phyloP scores from a whole-genome alignment of 345 rosid genomes.

The Leavenworthia alabamica region DNA sequence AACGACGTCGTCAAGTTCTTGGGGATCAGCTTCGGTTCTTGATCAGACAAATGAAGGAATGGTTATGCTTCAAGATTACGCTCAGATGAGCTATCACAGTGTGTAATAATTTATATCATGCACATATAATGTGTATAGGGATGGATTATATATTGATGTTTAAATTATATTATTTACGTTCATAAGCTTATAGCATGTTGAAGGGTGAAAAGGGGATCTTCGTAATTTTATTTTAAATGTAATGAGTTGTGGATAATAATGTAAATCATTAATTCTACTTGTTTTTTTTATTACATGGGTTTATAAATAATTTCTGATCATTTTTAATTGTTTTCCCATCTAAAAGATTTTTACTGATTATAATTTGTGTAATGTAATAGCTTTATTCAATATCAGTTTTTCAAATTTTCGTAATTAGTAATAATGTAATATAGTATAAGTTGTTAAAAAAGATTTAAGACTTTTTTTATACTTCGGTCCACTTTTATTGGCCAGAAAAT shows the following conservation, averaged over 20 bases:
- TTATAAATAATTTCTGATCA: background rate
- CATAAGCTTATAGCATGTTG: constrained; percentile 29
- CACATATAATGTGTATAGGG: constrained; percentile 12
- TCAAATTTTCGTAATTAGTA: background rate
- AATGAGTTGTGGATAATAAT: constrained; percentile 57
- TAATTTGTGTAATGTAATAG: background rate
- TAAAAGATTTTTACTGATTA: background rate
- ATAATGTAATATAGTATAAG: background rate
- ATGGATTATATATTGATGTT: constrained; percentile 19
- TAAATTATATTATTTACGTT: constrained; percentile 11
- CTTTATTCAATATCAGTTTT: background rate
- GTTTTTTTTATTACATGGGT: constrained; percentile 1
- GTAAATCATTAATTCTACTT: constrained; percentile 29
- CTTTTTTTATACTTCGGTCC: background rate
- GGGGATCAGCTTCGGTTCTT: constrained; percentile 52
- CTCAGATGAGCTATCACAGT: constrained; percentile 46
- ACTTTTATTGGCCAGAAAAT: background rate
- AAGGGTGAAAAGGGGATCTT: background rate
- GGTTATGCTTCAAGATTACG: constrained; percentile 53
- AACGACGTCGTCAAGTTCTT: constrained; percentile 51
- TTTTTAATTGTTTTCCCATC: background rate
- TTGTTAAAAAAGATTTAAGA: background rate
- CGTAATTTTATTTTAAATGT: constrained; percentile 29
- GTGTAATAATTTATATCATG: constrained; percentile 27
- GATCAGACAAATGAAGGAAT: constrained; percentile 35